Evolutionary conservation across 2,329 filamentous ascomycete genomes (phyloP).

Genomic region (Coniochaeta prunicola): DNA sequence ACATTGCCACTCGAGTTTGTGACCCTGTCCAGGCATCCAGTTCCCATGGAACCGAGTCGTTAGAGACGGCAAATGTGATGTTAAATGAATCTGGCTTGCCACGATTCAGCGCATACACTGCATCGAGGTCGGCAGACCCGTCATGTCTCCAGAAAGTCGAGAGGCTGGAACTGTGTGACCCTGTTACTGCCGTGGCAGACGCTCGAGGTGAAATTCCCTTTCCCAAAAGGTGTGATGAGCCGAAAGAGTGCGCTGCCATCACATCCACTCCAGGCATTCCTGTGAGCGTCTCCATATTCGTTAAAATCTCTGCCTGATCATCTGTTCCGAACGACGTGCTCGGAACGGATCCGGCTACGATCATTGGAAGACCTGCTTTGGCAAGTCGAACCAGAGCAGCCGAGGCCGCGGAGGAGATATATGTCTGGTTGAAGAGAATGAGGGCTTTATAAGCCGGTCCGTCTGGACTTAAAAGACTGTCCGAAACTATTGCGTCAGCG

Average conservation of each 20-base stretch:
- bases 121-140: neutral
- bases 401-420: slow-evolving; percentile 9
- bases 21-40: slow-evolving; percentile 9
- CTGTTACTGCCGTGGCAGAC: neutral
- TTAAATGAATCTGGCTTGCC: slow-evolving; percentile 7
- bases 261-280: slow-evolving; percentile 2
- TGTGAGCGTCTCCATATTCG: slow-evolving; percentile 7
- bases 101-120: slow-evolving; percentile 8
- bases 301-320: slow-evolving; percentile 3
- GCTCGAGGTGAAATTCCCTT: slow-evolving; percentile 2
- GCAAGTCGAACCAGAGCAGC: slow-evolving; percentile 12
- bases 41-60: slow-evolving; percentile 7
- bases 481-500: slow-evolving; percentile 2
- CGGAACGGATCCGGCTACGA: slow-evolving; percentile 9
- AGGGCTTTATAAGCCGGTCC: slow-evolving; percentile 16
- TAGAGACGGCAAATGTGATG: slow-evolving; percentile 12
- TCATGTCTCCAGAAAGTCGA: slow-evolving; percentile 6
- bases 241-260: neutral
- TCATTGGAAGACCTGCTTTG: slow-evolving; percentile 12
- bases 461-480: slow-evolving; percentile 12
- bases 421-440: slow-evolving; percentile 13
- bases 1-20: slow-evolving; percentile 4
- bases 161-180: slow-evolving; percentile 6
- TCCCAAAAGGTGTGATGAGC: neutral
- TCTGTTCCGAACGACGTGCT: slow-evolving; percentile 4